Base-by-base conservation (phyloP, 2,329 filamentous ascomycete species). In the Scedosporium minutisporum region DNA sequence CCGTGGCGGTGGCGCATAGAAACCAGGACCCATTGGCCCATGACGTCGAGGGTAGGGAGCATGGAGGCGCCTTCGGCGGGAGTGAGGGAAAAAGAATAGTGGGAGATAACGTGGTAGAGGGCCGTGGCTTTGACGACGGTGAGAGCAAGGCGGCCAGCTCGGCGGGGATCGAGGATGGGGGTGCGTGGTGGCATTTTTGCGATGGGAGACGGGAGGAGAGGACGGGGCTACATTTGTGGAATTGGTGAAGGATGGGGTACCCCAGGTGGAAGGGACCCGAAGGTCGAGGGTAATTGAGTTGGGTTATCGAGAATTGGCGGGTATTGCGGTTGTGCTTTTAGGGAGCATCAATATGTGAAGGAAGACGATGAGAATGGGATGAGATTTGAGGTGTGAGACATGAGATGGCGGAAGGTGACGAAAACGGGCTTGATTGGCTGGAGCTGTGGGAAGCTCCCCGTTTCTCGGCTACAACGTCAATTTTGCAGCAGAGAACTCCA, bases 21-120 rank as follows among this genome's bases (percentile, higher is more conserved):
- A 61, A 90, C 83, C 12, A 93, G 73, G 57, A 93, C 79, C 73
- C 79, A 86, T 70, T 93, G 88, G 63, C 87, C 87, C 7, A 79
- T 74, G 1, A 86, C 79, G 25, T 81, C 79, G 65, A 97, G 86
- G 0, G 91, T 96, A 6, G 93, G 93, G 60, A 95, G 82, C 95
- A 97, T 97, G 18, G 89, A 93, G 3, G 91, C 86, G 1, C 93
- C 93, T 27, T 79, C 78, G 16, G 86, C 86, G 3, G 78, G 74
- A 21, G 82, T 81, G 66, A 87, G 69, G 65, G 80, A 80, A 75
- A 85, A 84, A 68, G 85, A 77, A 75, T 95, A 87, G 53, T 84
- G 81, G 70, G 71, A 74, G 64, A 80, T 70, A n/a, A 85, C 71
- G 71, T 87, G 84, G 27, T 72, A 70, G 53, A 79, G 68, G 60